Evolutionary conservation across 345 rosid genomes (phyloP), one percentile per base, ranked within the genome.

Genomic region (Cardamine chenopodiifolia): DNA sequence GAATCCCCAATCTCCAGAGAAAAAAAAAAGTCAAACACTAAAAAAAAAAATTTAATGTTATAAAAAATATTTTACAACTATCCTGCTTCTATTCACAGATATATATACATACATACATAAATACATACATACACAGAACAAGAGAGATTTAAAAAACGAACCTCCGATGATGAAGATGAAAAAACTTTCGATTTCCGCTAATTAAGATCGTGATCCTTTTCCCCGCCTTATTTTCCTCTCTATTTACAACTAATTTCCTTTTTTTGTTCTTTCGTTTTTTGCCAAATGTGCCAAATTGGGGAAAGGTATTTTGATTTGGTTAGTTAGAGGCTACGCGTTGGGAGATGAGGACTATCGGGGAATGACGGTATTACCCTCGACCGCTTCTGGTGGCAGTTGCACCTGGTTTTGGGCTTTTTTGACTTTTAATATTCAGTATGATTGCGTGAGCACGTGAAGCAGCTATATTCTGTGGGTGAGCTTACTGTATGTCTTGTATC

Each of bases 181-280:
- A 18, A 45, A 45, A n/a, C 26, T 65, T 66, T 14, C 2, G 45
- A 50, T 5, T 54, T 50, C 29, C 20, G 11, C 39, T 48, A 57
- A 59, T 32, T 10, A 61, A 37, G 45, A 26, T 59, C 73, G 47
- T 59, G 72, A 75, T 75, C 68, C 52, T 66, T 35, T 67, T 59
- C 73, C 78, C 73, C 78, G 73, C 78, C 67, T 74, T 57, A 59
- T 34, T 59, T 59, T 37, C 8, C 72, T 74, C 78, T 57, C 52
- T 75, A 67, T 77, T 64, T 64, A 70, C 76, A 76, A 47, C 20
- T 23, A 12, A 47, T 39, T 58, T 6, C 34, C 1, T 31, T 31
- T 7, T 31, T 31, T 5, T 59, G 26, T 28, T n/a, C 7, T 12
- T 28, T 44, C 8, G 0, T 39, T 35, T 50, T 28, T 45, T 11